Evolutionary conservation across 2,329 filamentous ascomycete species (phyloP), one percentile per base, ranked within the genome.

Genomic region (Fusarium chuoi): DNA sequence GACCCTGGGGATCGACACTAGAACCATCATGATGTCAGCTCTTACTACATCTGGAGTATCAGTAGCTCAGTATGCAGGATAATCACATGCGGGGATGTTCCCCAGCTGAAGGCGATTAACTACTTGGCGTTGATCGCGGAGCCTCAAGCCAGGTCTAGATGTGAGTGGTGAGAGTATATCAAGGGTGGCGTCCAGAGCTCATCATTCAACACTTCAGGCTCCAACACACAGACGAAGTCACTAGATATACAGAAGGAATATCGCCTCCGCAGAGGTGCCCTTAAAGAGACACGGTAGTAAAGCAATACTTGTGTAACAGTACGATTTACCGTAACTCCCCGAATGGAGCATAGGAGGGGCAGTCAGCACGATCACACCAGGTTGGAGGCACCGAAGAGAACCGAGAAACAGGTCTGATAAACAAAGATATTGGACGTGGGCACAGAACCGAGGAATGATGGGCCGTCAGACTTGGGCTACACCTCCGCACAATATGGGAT

Each of bases 1-100:
- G 48, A 68, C 66, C 57, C 62, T 63, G 39, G 15, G 28, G 68
- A 74, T 74, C 71, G 62, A 64, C 71, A 68, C 58, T 74, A 60
- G 41, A 44, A 46, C 62, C 33, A 42, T 68, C 49, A 67, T 74
- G 70, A 68, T 71, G 62, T 64, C 71, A 68, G 60, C 62, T 74
- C 54, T 74, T 68, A 71, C 71, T 58, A 44, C 35, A 68, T 74
- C 67, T 73, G 57, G 71, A 71, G 39, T 35, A 42, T 38, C 65
- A 48, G 33, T 44, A 54, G 52, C 46, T 49, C 60, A 70, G 46
- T 44, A 46, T 71, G 62, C 71, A 64, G 67, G 48, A 68, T 48
- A 55, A 71, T 71, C 62, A 74, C 48, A 67, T 68, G 70, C 49
- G 61, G 63, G 55, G 54, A 49, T 58, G 30, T 46, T 26, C 62